A percentile compares a stretch with the other conserved stretches of the same genome.
Conservation (phyloP, 495 filamentous ascomycete species). For the Aspergillus funiculosus region DNA sequence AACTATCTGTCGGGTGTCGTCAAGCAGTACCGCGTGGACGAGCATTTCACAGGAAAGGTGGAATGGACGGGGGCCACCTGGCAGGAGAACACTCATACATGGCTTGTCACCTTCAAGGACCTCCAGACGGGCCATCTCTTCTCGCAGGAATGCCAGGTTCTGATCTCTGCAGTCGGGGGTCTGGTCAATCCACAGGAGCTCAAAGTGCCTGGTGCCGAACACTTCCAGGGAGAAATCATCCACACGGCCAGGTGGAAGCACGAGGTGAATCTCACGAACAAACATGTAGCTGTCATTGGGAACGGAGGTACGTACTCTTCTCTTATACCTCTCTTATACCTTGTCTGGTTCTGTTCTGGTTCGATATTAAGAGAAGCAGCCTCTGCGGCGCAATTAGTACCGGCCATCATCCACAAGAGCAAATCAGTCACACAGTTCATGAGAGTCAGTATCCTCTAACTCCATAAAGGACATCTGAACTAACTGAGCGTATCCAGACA, state of each 20-base stretch:
- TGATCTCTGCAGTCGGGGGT: conserved; percentile 44
- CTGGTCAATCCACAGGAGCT: conserved; percentile 41
- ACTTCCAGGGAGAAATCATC: conserved; percentile 48
- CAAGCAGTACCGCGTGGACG: conserved; percentile 8
- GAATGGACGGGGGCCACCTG: conserved; percentile 18
- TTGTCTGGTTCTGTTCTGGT: background rate
- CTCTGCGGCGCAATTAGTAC: conserved; percentile 13
- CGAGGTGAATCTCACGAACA: conserved; percentile 46
- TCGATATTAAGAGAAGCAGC: background rate
- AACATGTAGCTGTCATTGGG: conserved; percentile 54
- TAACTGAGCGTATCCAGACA: conserved; percentile 4
- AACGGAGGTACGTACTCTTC: conserved; percentile 24
- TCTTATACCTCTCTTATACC: background rate
- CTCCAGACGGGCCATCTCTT: conserved; percentile 10
- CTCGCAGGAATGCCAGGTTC: conserved; percentile 37
- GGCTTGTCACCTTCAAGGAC: conserved; percentile 15
- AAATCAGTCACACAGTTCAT: conserved; percentile 17
- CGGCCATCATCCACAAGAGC: conserved; percentile 8
- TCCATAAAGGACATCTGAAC: background rate
- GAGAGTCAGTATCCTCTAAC: conserved; percentile 4
- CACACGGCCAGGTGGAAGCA: conserved; percentile 56
- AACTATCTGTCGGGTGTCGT: conserved; percentile 3
- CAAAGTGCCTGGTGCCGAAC: conserved; percentile 39
- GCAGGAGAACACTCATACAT: conserved; percentile 16
- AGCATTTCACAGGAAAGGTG: conserved; percentile 15